Evolutionary conservation across 139 green algal genomes (phyloP), one percentile per base, ranked within the genome.

Genomic region (Tetradesmus lagerheimii): DNA sequence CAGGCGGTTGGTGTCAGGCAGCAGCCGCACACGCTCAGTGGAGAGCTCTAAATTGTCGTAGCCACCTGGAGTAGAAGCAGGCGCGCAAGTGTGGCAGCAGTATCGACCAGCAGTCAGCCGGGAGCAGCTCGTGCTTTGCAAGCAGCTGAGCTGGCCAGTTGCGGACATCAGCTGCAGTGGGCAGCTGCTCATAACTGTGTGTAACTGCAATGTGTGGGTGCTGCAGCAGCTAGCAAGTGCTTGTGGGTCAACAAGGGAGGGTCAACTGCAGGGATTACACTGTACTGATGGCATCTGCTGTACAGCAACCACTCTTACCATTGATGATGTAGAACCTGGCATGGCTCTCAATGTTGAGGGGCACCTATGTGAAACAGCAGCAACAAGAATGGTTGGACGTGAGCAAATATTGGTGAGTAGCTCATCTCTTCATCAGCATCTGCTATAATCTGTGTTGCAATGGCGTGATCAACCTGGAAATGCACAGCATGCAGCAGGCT

Each of bases 11-110:
- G 37, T 66, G 37, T 97, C 95, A 31, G 93, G 41, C 11, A 93
- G 91, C 38, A 93, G 85, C 76, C 89, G 80, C 23, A 76, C 80
- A 14, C 50, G 50, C 15, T 64, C 50, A 90, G 94, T 96, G 77
- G 94, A 92, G 57, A 98, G 92, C 90, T 98, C 94, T 35, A 98
- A 91, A 91, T 98, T 98, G 93, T 97, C 96, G 90, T 97, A 98
- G 35, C 91, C 93, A 25, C 50, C 50, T 64, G 14, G 43, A 8
- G 8, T 8, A 8, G 43, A 50, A 4, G 43, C 43, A 50, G n/a
- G n/a, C n/a, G n/a, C n/a, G n/a, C n/a, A n/a, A n/a, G n/a, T n/a
- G n/a, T n/a, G n/a, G n/a, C n/a, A n/a, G n/a, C n/a, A n/a, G n/a
- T n/a, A n/a, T n/a, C n/a, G n/a, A n/a, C n/a, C n/a, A n/a, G n/a